These are phyloP conservation scores for Stentor coeruleus DNA, from an alignment of 73 alveolate species.

Conservation along the genomic window DNA sequence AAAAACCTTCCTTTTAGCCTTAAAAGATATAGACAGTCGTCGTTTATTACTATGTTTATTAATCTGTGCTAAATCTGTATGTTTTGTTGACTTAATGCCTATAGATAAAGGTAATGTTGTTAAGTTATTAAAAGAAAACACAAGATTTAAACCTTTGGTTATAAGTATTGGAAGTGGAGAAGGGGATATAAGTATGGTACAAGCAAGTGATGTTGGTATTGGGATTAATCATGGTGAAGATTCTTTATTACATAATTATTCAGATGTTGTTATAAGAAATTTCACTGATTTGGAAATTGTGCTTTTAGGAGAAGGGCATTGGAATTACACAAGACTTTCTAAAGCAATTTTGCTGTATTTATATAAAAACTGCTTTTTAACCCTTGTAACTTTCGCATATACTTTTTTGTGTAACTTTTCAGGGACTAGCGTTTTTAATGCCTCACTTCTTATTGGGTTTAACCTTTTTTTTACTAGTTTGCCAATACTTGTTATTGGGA, in stretches of 20 bases:
- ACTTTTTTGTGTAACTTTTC: neutral
- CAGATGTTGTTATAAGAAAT: neutral
- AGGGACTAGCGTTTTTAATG: neutral
- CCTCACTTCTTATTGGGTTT: neutral
- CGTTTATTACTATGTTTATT: too few relatives aligned
- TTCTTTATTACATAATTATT: too few relatives aligned
- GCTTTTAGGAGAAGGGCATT: neutral
- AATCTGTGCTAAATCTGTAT: neutral
- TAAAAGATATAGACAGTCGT: too few relatives aligned
- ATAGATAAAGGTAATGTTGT: neutral
- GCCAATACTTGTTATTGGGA: neutral
- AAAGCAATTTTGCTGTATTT: neutral
- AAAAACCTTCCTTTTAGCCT: too few relatives aligned
- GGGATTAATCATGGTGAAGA: neutral
- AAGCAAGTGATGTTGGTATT: neutral
- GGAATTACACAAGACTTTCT: neutral
- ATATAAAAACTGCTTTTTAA: neutral
- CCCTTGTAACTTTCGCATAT: neutral
- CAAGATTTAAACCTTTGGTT: neutral
- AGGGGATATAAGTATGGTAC: neutral
- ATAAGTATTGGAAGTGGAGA: neutral
- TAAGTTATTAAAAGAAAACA: neutral
- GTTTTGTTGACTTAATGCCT: neutral
- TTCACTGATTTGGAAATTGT: neutral
- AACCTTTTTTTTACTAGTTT: neutral